Evolutionary conservation across 2,329 filamentous ascomycete species (phyloP).

Genomic region (Trichophyton mentagrophytes): DNA sequence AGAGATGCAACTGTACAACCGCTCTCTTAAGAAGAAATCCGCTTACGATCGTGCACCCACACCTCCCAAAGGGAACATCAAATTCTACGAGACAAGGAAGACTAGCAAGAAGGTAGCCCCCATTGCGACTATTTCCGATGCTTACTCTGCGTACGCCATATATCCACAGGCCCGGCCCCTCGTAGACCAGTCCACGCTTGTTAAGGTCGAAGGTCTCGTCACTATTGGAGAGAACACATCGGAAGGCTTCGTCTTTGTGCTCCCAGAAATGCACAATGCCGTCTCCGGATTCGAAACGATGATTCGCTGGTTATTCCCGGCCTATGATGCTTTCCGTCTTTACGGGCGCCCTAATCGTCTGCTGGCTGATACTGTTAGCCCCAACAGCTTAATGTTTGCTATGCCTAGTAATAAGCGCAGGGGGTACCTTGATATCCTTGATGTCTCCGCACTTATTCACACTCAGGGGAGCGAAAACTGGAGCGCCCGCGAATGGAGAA

Average conservation of each 20-base stretch:
- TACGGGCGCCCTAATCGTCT: conserved; percentile 82
- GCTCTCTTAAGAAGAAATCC: conserved; percentile 67
- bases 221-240: conserved; percentile 55
- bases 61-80: conserved; percentile 72
- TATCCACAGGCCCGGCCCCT: conserved; percentile 90
- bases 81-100: conserved; percentile 89
- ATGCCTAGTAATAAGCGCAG: conserved; percentile 83
- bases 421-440: conserved; percentile 78
- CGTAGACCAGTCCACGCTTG: conserved; percentile 83
- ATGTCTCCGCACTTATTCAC: conserved; percentile 68
- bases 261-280: conserved; percentile 88
- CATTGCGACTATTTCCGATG: conserved; percentile 82
- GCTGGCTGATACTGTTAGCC: conserved; percentile 74
- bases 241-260: conserved; percentile 94
- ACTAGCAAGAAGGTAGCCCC: conserved; percentile 72
- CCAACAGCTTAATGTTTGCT: conserved; percentile 91
- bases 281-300: conserved; percentile 93
- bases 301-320: conserved; percentile 80
- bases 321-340: conserved; percentile 81
- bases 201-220: conserved; percentile 87
- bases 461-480: conserved; percentile 63
- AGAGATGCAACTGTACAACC: conserved; percentile 70
- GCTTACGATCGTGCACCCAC: conserved; percentile 65
- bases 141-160: conserved; percentile 85
- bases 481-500: conserved; percentile 82